Evolutionary conservation across 179 eudicot species (phyloP).

Genomic region (Drosera spatulata): DNA sequence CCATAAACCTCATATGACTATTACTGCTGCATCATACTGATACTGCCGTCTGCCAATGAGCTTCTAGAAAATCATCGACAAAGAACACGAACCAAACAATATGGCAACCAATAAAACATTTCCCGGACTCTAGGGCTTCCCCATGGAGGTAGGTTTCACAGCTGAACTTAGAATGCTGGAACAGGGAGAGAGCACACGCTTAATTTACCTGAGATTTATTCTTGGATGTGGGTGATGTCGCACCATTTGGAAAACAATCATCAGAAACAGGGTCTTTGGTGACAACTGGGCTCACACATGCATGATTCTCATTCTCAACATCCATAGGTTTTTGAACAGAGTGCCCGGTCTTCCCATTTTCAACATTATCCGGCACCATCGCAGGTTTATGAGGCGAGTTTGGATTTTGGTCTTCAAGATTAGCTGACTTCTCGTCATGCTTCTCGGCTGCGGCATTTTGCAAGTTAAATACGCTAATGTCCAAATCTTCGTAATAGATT

Average conservation of each 20-base stretch:
- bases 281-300: slow-evolving; percentile 7
- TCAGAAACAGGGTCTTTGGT: slow-evolving; percentile 27
- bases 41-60: too few species aligned
- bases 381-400: slow-evolving; percentile 31
- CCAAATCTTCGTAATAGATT: slow-evolving; percentile 36
- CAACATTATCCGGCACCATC: slow-evolving; percentile 21
- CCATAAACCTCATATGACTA: too few species aligned
- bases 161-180: neutral
- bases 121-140: too few species aligned
- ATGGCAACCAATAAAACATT: too few species aligned
- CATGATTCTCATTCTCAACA: slow-evolving; percentile 13
- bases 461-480: slow-evolving; percentile 31
- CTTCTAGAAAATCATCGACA: too few species aligned
- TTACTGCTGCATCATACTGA: too few species aligned
- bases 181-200: neutral
- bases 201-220: slow-evolving; percentile 41
- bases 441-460: slow-evolving; percentile 23
- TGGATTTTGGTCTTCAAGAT: slow-evolving; percentile 34
- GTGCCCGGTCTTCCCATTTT: slow-evolving; percentile 13
- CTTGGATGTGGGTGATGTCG: slow-evolving; percentile 34
- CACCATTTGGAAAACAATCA: slow-evolving; percentile 23
- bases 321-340: slow-evolving; percentile 24
- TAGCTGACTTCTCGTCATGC: slow-evolving; percentile 18
- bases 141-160: neutral
- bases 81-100: too few species aligned